Evolutionary conservation across 1,284 basidiomycete genomes (phyloP).

Genomic region (Schizophyllum amplum): DNA sequence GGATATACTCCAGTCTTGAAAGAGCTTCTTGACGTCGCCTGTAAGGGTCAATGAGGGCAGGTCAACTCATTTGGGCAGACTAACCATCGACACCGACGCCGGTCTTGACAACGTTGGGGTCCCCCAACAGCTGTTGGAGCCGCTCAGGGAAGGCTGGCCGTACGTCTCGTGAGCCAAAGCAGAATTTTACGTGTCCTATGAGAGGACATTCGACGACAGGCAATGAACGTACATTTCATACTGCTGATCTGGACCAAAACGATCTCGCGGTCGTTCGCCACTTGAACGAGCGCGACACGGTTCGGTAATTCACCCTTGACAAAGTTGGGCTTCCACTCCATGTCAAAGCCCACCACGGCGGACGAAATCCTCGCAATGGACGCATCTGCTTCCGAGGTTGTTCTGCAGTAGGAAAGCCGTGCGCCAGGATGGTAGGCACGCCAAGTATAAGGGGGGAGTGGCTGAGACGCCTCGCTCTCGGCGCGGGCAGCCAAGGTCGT

Average conservation of each 20-base stretch:
- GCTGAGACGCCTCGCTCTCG: not conserved
- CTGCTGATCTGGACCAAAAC: conserved; percentile 55
- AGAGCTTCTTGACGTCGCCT: conserved; percentile 64
- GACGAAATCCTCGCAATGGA: conserved; percentile 16
- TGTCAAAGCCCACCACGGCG: conserved; percentile 55
- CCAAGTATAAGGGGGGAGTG: not conserved
- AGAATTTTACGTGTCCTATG: not conserved
- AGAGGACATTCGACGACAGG: conserved; percentile 1
- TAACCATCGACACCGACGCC: conserved; percentile 66
- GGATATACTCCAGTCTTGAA: conserved; percentile 33
- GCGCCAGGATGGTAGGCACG: not conserved
- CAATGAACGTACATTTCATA: conserved; percentile 41
- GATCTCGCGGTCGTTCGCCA: conserved; percentile 45
- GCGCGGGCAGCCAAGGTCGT: not conserved
- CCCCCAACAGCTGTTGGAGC: conserved; percentile 41
- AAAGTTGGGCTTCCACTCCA: conserved; percentile 65
- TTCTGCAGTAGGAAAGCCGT: not conserved
- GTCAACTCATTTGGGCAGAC: conserved; percentile 11
- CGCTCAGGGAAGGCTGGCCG: conserved; percentile 44
- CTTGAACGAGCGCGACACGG: conserved; percentile 61
- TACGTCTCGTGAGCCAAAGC: conserved; percentile 1
- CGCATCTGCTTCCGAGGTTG: not conserved
- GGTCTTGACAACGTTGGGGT: conserved; percentile 45
- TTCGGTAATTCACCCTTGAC: conserved; percentile 45
- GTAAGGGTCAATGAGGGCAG: not conserved